phyloP scores from a whole-genome alignment of 2,329 filamentous ascomycete species.

The Aspergillus fumigatus region DNA sequence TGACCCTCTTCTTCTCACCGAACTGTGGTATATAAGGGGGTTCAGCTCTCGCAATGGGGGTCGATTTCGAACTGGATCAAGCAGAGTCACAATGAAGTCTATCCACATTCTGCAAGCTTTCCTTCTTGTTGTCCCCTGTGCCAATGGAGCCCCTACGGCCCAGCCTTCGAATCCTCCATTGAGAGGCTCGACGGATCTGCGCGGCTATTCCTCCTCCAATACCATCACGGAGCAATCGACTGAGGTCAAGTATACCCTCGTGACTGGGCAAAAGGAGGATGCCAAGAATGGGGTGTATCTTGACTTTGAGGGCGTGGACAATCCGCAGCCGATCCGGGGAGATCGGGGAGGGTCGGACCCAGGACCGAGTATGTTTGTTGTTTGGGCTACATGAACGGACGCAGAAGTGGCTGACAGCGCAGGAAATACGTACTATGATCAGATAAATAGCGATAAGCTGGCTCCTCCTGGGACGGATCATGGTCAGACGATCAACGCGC shows the following conservation, averaged over 20 bases:
- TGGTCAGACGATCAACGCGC: constrained; percentile 39
- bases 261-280: constrained; percentile 49
- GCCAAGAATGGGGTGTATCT: constrained; percentile 50
- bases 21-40: not conserved
- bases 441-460: constrained; percentile 51
- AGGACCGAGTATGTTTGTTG: constrained; percentile 42
- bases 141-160: constrained; percentile 17
- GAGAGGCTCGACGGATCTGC: constrained; percentile 26
- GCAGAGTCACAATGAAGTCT: not conserved
- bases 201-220: constrained; percentile 39
- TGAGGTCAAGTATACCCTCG: constrained; percentile 40
- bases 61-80: not conserved
- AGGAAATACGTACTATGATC: constrained; percentile 49
- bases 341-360: constrained; percentile 48
- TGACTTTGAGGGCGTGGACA: constrained; percentile 49
- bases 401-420: not conserved
- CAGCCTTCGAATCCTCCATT: constrained; percentile 22
- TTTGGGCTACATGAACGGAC: no score
- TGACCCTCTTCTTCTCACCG: not conserved
- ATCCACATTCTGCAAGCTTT: not conserved
- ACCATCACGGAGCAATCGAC: constrained; percentile 33
- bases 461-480: constrained; percentile 52
- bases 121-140: constrained; percentile 8
- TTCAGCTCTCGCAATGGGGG: not conserved
- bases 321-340: constrained; percentile 55